Percentiles rank a stretch among this genome's conserved stretches.
Evolutionary conservation across 1,284 basidiomycete species (phyloP).

Genomic region (Ganoderma lingzhi): DNA sequence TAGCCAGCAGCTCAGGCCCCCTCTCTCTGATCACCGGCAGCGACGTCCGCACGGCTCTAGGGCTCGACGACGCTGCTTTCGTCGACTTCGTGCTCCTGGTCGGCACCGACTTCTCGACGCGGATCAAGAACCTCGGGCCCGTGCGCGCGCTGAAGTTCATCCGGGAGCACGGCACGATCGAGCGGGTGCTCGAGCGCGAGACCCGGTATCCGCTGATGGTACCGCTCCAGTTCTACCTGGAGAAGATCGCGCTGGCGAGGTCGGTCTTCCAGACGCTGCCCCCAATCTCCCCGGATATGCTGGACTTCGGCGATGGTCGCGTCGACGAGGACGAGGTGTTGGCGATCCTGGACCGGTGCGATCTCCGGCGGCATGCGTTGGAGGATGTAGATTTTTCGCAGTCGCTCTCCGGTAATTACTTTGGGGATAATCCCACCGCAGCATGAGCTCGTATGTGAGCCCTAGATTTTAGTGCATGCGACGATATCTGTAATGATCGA

Average conservation of each 20-base stretch:
- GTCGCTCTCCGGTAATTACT: constrained; percentile 68
- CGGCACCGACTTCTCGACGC: constrained; percentile 88
- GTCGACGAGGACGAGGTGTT: constrained; percentile 51
- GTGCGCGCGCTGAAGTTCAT: constrained; percentile 78
- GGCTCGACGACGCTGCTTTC: constrained; percentile 63
- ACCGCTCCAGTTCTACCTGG: constrained; percentile 59
- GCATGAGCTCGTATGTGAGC: constrained; percentile 6
- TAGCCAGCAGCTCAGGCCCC: constrained; percentile 65
- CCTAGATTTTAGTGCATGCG: background rate
- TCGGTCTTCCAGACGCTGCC: constrained; percentile 70
- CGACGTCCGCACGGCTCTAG: constrained; percentile 65
- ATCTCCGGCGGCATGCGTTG: constrained; percentile 52
- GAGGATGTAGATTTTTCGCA: constrained; percentile 52
- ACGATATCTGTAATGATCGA: background rate
- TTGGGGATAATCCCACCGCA: constrained; percentile 61
- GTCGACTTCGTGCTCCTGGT: constrained; percentile 87
- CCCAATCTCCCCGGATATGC: constrained; percentile 54
- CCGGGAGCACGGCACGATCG: constrained; percentile 74
- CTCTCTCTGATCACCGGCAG: constrained; percentile 70
- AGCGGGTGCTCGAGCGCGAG: constrained; percentile 69
- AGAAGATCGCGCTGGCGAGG: constrained; percentile 66
- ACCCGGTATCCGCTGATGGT: constrained; percentile 58
- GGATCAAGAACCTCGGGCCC: constrained; percentile 84
- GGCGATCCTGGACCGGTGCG: constrained; percentile 56
- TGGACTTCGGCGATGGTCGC: constrained; percentile 44